A percentile compares a stretch with the other conserved stretches of the same genome.
Conservation (phyloP, 1,139 yeast species). For the Pichia sp. region DNA sequence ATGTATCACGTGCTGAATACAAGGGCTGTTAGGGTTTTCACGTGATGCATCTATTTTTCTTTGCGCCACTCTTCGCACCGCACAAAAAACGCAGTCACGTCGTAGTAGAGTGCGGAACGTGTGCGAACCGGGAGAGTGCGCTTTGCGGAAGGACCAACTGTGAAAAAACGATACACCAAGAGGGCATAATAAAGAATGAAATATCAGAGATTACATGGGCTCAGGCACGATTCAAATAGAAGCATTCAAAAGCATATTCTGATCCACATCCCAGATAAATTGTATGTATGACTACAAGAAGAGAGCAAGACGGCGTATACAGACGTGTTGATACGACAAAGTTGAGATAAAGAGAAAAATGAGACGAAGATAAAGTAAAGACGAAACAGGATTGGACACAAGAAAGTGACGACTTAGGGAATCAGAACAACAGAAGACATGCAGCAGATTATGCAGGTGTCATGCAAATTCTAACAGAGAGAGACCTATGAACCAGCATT, state of each 20-base stretch:
- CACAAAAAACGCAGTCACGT: background rate
- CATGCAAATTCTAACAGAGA: no score
- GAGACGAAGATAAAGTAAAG: no score
- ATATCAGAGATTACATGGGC: background rate
- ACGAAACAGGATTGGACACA: no score
- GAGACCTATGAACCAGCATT: no score
- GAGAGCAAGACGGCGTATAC: background rate
- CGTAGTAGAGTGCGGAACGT: conserved; percentile 3
- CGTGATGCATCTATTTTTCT: background rate
- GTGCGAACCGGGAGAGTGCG: background rate
- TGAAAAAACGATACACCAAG: conserved; percentile 1
- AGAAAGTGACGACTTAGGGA: no score
- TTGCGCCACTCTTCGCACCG: conserved; percentile 1
- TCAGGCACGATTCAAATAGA: background rate
- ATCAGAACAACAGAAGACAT: no score
- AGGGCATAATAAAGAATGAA: background rate
- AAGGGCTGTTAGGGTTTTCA: background rate
- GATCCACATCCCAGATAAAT: conserved; percentile 12
- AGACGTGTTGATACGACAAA: background rate
- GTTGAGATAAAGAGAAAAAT: background rate
- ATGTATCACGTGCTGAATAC: background rate
- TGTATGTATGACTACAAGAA: conserved; percentile 7
- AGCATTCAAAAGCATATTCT: conserved; percentile 4
- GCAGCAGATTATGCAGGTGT: no score
- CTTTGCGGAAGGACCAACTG: background rate